Conservation (phyloP, 352 stramenopile species). For the Pythium sp. region DNA sequence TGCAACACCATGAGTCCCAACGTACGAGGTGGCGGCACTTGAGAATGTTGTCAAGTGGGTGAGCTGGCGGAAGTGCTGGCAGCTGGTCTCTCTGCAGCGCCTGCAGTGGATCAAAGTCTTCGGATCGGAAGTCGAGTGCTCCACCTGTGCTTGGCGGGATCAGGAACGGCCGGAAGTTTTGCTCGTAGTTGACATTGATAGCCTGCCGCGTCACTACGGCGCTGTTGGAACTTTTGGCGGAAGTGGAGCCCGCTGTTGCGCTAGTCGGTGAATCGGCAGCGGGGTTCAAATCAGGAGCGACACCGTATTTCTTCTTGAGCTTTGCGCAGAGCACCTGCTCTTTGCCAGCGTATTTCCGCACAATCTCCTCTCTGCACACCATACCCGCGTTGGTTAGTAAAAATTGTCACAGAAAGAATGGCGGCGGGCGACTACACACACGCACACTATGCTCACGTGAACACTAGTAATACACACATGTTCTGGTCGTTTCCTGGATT, state of each 20-base stretch:
- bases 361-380: constrained; percentile 54
- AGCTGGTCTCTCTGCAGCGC: constrained; percentile 28
- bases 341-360: constrained; percentile 60
- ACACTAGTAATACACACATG: constrained; percentile 40
- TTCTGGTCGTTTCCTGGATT: constrained; percentile 78
- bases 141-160: constrained; percentile 15
- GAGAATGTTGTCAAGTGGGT: constrained; percentile 85
- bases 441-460: not conserved
- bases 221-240: not conserved
- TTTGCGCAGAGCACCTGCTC: constrained; percentile 65
- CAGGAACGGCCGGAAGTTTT: constrained; percentile 28
- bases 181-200: constrained; percentile 26
- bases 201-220: not conserved
- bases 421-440: not conserved
- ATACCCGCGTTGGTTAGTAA: not conserved
- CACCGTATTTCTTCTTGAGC: constrained; percentile 78
- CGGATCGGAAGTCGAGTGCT: constrained; percentile 49
- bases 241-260: not conserved
- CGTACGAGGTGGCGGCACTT: constrained; percentile 78
- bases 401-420: not conserved
- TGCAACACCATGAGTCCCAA: not conserved
- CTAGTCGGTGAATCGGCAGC: not conserved
- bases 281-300: constrained; percentile 34
- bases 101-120: constrained; percentile 49
- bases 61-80: constrained; percentile 24